Evolutionary conservation across 106 monocot species (phyloP), one percentile per base, ranked within the genome.

Genomic region (Apostasia shenzhenica): DNA sequence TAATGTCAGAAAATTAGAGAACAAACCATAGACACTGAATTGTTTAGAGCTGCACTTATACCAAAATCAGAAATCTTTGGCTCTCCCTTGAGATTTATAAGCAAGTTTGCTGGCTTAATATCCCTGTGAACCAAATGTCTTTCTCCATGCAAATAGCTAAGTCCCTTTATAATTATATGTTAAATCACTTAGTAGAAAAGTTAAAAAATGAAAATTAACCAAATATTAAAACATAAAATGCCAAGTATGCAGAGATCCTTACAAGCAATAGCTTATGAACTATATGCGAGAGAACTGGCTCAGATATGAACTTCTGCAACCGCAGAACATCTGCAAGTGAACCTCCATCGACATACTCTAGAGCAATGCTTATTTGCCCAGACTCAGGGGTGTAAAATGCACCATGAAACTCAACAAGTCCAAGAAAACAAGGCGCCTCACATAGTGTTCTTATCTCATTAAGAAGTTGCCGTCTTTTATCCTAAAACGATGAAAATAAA

Each of bases 311-410:
- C 57, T 83, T 99, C 58, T 70, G 78, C 38, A 82, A 65, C 48
- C 65, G 69, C 11, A 99, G 63, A 75, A 99, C 74, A 83, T 99
- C 93, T 59, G 90, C 92, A 73, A 99, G 76, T 59, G 99, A 99
- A 57, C 99, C 99, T 48, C 92, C 99, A 80, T 99, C 99, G 93
- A 99, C 87, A 70, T 93, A 99, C 73, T 99, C 99, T 12, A 99
- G 68, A 57, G 90, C 99, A 50, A 99, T 99, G 82, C 87, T 90
- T 68, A 99, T 93, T 70, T 99, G 92, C 13, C 93, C 99, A 41
- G 92, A 93, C 14, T 85, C 99, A 67, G 99, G 85, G n/a, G 81
- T 79, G 67, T 87, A 99, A 77, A 93, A 99, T 57, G 99, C 99
- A 53, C 99, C 99, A 74, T 99, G 89, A 58, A 99, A 99, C 76